Evolutionary conservation across 163 green algal genomes (phyloP).

Genomic region (Volvox carteri): DNA sequence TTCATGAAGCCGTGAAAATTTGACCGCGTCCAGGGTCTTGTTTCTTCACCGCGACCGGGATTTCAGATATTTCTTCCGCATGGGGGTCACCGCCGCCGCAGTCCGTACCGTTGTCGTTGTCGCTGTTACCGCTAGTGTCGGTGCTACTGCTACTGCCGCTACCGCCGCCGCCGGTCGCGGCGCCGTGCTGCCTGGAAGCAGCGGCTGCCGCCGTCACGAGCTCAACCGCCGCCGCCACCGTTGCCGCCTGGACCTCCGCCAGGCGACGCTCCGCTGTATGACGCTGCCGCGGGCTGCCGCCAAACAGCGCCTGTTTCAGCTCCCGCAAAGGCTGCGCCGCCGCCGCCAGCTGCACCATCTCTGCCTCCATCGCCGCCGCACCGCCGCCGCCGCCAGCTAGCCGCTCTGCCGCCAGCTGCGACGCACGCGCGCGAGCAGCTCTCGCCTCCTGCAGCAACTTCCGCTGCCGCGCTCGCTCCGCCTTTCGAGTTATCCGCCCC

Average conservation of each 20-base stretch:
- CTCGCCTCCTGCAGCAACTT: constrained; percentile 64
- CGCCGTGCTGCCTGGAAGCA: too few relatives aligned
- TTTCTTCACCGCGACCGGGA: too few relatives aligned
- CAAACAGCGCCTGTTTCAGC: constrained; percentile 20
- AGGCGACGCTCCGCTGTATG: constrained; percentile 14
- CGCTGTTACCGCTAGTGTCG: too few relatives aligned
- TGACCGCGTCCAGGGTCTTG: too few relatives aligned
- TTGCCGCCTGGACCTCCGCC: constrained; percentile 16
- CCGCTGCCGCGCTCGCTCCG: constrained; percentile 33
- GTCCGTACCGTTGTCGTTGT: too few relatives aligned
- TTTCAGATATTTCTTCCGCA: too few relatives aligned
- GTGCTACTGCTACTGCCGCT: too few relatives aligned
- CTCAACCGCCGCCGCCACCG: background rate
- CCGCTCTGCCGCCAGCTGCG: constrained; percentile 51
- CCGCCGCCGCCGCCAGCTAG: background rate
- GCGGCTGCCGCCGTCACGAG: background rate
- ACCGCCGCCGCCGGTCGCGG: background rate
- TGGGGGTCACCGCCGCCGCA: too few relatives aligned
- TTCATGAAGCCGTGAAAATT: too few relatives aligned
- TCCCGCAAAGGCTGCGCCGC: background rate
- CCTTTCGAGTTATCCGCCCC: background rate
- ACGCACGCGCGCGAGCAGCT: constrained; percentile 57
- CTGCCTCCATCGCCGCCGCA: background rate
- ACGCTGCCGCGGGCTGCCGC: background rate
- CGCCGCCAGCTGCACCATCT: constrained; percentile 38